phyloP scores from a whole-genome alignment of 257 asterid genomes.

The Scutellaria baicalensis region DNA sequence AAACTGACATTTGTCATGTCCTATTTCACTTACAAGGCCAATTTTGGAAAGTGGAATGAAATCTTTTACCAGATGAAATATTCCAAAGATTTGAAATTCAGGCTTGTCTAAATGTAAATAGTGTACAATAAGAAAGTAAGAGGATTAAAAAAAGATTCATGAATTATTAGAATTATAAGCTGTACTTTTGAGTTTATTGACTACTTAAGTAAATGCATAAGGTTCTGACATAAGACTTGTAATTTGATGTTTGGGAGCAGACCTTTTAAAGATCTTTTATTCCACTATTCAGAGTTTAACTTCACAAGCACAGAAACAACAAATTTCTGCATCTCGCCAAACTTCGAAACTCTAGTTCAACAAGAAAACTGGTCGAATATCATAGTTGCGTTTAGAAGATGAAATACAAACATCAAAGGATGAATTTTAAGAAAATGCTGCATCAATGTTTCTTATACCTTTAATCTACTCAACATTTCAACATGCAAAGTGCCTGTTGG shows the following conservation, averaged over 20 bases:
- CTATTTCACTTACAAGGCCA: neutral
- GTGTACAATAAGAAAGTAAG: neutral
- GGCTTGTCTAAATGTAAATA: neutral
- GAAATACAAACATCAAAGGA: neutral
- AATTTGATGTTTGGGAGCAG: neutral
- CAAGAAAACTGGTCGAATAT: neutral
- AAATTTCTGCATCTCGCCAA: constrained; percentile 1
- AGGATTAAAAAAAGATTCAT: neutral
- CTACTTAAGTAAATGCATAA: neutral
- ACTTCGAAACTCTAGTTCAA: neutral
- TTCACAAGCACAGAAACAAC: constrained; percentile 1
- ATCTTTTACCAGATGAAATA: neutral
- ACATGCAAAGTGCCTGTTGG: neutral
- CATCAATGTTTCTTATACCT: neutral
- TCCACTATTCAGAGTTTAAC: neutral
- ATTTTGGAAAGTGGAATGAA: neutral
- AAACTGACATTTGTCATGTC: neutral
- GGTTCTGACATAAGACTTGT: neutral
- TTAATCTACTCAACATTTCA: neutral
- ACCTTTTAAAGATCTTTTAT: neutral
- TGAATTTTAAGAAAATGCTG: neutral
- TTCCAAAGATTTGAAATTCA: neutral
- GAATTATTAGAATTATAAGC: neutral
- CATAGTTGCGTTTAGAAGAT: neutral
- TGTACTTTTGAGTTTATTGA: neutral